Evolutionary conservation across 345 rosid genomes (phyloP).

Genomic region (Salix suchowensis): DNA sequence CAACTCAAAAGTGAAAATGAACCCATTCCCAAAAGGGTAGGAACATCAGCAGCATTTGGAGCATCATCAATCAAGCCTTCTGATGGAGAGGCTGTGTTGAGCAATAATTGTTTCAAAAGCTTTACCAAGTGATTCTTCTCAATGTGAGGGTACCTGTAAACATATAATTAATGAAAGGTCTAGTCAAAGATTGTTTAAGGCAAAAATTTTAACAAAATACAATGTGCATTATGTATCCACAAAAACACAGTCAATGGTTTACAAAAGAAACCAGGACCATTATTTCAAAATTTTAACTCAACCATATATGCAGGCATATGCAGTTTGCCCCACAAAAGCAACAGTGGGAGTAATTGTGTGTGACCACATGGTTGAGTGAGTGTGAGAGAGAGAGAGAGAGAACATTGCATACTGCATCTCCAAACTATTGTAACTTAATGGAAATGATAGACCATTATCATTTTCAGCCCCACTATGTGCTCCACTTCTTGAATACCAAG

Average conservation of each 20-base stretch:
- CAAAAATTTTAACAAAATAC: not conserved
- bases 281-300: not conserved
- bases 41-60: conserved; percentile 80
- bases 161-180: conserved; percentile 25
- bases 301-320: not conserved
- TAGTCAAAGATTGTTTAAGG: conserved; percentile 1
- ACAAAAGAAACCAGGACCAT: not conserved
- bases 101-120: conserved; percentile 85
- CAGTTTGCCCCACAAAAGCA: not conserved
- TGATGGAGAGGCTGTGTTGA: conserved; percentile 49
- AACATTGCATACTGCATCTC: conserved; percentile 55
- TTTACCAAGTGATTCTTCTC: conserved; percentile 85
- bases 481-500: conserved; percentile 89
- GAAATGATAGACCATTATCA: conserved; percentile 79
- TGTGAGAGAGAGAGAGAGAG: not conserved
- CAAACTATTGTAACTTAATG: conserved; percentile 59
- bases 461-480: conserved; percentile 54
- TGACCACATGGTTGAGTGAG: not conserved
- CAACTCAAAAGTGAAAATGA: conserved; percentile 87
- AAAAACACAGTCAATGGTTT: not conserved
- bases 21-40: conserved; percentile 82
- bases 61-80: conserved; percentile 40
- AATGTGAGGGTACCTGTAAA: conserved; percentile 74
- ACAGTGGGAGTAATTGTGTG: not conserved
- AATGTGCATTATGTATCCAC: not conserved